phyloP scores from a whole-genome alignment of 306 rosid genomes.

The Mimosa bimucronata region DNA sequence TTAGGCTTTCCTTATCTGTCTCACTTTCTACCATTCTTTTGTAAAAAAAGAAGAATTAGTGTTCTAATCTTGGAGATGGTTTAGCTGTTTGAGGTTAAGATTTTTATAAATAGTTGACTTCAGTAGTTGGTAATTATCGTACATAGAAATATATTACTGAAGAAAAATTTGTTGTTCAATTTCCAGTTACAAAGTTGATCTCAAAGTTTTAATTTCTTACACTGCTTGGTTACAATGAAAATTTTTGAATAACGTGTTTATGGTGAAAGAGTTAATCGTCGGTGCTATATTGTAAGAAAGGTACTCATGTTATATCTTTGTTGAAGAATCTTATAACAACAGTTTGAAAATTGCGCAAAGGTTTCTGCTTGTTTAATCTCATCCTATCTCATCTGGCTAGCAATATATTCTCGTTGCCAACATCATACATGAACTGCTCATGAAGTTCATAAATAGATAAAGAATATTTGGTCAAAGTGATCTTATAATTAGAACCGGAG shows the following conservation, averaged over 20 bases:
- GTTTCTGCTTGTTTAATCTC: not conserved
- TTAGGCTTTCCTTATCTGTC: not conserved
- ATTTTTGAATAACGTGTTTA: not conserved
- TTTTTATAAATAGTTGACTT: no score
- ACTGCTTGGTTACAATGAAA: not conserved
- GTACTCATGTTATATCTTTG: not conserved
- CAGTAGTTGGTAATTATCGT: not conserved
- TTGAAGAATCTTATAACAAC: no score
- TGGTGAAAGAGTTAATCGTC: not conserved
- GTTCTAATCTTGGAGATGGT: not conserved
- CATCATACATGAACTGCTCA: not conserved
- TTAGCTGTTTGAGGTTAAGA: not conserved
- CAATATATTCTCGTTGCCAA: not conserved
- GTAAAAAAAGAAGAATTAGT: not conserved
- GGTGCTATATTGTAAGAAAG: not conserved
- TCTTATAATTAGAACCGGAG: no score
- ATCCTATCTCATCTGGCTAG: not conserved
- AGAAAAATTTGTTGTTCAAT: not conserved
- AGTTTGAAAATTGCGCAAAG: not conserved
- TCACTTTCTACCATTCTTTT: not conserved
- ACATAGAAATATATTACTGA: not conserved
- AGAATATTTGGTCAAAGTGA: no score
- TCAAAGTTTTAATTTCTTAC: not conserved
- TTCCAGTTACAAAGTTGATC: not conserved
- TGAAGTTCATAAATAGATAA: not conserved